Evolutionary conservation across 1,284 basidiomycete species (phyloP).

Genomic region (Marasmius oreades): DNA sequence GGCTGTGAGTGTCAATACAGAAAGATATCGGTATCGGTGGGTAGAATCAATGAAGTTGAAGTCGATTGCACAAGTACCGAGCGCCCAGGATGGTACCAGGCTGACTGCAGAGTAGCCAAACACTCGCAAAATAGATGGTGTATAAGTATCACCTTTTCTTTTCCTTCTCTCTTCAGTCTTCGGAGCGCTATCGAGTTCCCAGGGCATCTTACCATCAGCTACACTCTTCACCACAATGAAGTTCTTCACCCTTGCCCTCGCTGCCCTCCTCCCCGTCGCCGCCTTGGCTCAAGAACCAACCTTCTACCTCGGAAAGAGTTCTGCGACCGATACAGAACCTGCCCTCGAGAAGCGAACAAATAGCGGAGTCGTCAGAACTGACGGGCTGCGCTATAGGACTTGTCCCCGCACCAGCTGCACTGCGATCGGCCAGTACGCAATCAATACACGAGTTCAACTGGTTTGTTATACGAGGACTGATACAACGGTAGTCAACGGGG

Average conservation of each 20-base stretch:
- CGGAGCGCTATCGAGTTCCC: too few species aligned
- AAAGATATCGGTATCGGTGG: too few species aligned
- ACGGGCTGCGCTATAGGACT: neutral
- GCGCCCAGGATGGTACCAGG: too few species aligned
- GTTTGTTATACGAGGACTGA: neutral
- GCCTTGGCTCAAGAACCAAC: neutral
- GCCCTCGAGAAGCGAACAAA: neutral
- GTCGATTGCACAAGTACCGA: too few species aligned
- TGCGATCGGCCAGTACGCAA: neutral
- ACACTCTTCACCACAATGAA: neutral
- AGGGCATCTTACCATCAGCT: too few species aligned
- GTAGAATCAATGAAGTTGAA: too few species aligned
- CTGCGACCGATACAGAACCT: neutral
- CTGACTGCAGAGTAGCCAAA: too few species aligned
- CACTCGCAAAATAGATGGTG: too few species aligned
- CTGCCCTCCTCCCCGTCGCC: neutral
- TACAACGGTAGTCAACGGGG: neutral
- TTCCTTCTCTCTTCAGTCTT: too few species aligned
- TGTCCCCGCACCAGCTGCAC: neutral
- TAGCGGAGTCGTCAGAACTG: neutral
- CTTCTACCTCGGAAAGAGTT: neutral
- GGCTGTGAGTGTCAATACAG: too few species aligned
- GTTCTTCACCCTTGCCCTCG: neutral
- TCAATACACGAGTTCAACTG: neutral
- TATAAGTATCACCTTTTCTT: too few species aligned